Conservation (phyloP, 768 basidiomycete genomes). For the Tephrocybe sp. region DNA sequence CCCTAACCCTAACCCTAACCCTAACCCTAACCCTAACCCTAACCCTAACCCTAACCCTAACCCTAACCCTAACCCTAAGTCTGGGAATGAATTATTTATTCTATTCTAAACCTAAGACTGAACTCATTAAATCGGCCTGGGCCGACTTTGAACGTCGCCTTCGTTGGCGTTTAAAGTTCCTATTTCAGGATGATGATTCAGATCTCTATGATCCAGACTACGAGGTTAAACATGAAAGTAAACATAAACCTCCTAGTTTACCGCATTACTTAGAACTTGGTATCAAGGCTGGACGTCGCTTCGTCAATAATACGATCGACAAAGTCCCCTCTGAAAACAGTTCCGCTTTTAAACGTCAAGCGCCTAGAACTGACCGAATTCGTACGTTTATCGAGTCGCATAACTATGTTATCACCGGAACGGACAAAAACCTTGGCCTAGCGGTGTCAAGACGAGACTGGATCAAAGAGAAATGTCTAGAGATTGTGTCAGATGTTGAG, state of each 20-base stretch:
- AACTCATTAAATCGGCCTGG: conserved; percentile 14
- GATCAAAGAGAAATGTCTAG: conserved; percentile 19
- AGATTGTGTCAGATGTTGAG: conserved; percentile 5
- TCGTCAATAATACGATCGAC: conserved; percentile 14
- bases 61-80: too few relatives aligned
- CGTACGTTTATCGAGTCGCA: conserved; percentile 16
- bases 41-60: too few relatives aligned
- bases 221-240: conserved; percentile 8
- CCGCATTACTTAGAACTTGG: conserved; percentile 19
- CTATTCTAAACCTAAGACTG: conserved; percentile 1
- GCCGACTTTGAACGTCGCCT: conserved; percentile 19
- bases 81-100: conserved; percentile 22
- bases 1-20: too few relatives aligned
- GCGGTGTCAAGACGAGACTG: conserved; percentile 21
- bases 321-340: conserved; percentile 13
- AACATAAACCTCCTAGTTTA: conserved; percentile 2
- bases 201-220: conserved; percentile 26
- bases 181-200: background rate
- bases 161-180: conserved; percentile 13
- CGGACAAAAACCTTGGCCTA: conserved; percentile 27
- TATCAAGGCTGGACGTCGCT: conserved; percentile 11
- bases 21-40: too few relatives aligned
- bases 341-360: conserved; percentile 1
- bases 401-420: conserved; percentile 21
- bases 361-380: conserved; percentile 10